Percentiles rank a stretch among this genome's conserved stretches.
phyloP scores from a whole-genome alignment of 1,284 basidiomycete genomes.

The Neolentinus lepideus region DNA sequence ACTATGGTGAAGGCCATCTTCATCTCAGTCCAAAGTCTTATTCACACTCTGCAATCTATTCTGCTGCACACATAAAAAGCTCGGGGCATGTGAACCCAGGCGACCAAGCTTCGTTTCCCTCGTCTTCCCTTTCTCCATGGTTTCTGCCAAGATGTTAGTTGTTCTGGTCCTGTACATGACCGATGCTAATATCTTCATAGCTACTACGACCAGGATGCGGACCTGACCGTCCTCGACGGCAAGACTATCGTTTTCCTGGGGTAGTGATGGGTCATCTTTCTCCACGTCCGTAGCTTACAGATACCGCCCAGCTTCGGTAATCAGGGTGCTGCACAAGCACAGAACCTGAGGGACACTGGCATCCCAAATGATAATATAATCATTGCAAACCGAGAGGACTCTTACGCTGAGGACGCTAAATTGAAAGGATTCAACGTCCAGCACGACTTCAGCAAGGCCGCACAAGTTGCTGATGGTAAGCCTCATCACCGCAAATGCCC shows the following conservation, averaged over 20 bases:
- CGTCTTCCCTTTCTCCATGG: constrained; percentile 11
- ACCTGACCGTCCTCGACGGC: constrained; percentile 35
- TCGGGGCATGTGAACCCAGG: background rate
- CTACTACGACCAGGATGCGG: constrained; percentile 57
- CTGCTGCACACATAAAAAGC: background rate
- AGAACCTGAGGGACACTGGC: constrained; percentile 58
- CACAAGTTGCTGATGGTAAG: constrained; percentile 46
- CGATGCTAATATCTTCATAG: constrained; percentile 19
- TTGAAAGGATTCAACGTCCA: constrained; percentile 51
- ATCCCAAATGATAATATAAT: constrained; percentile 54
- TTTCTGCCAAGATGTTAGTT: constrained; percentile 42
- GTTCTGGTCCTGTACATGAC: background rate
- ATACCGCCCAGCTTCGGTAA: constrained; percentile 50
- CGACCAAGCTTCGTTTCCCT: background rate
- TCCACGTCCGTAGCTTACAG: constrained; percentile 2
- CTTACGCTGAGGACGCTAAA: constrained; percentile 50
- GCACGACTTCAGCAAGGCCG: constrained; percentile 50
- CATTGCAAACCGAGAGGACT: constrained; percentile 50
- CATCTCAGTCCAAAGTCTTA: background rate
- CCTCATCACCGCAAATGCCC: background rate
- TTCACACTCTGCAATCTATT: background rate
- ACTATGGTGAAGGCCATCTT: background rate
- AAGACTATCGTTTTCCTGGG: constrained; percentile 59
- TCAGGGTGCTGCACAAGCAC: constrained; percentile 60
- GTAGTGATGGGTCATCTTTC: constrained; percentile 21